phyloP scores from a whole-genome alignment of 495 filamentous ascomycete species.

The Chaetomium cochliodes region DNA sequence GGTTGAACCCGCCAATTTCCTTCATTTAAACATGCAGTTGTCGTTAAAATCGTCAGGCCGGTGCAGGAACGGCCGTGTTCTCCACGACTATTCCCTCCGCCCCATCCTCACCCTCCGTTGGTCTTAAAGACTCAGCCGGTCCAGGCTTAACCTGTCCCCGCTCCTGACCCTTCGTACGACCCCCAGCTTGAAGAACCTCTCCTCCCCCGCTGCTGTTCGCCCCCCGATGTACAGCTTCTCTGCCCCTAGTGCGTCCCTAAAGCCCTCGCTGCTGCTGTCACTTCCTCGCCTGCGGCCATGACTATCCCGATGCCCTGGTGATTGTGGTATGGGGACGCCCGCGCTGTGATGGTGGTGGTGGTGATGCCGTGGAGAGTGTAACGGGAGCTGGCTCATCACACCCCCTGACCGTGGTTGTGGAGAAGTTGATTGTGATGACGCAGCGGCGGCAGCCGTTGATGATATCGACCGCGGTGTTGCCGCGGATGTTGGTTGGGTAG shows the following conservation, averaged over 20 bases:
- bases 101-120: not conserved
- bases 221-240: slow-evolving; percentile 90
- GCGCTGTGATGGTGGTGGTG: slow-evolving; percentile 38
- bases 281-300: slow-evolving; percentile 64
- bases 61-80: not conserved
- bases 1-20: not conserved
- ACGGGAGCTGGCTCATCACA: slow-evolving; percentile 46
- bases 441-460: slow-evolving; percentile 25
- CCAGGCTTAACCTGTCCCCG: slow-evolving; percentile 55
- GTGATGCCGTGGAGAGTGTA: slow-evolving; percentile 44
- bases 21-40: not conserved
- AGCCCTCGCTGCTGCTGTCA: slow-evolving; percentile 74
- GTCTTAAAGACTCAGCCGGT: slow-evolving; percentile 56
- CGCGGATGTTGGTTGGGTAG: slow-evolving; percentile 35
- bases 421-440: slow-evolving; percentile 34
- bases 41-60: not conserved
- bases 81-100: not conserved
- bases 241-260: slow-evolving; percentile 69
- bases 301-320: not conserved
- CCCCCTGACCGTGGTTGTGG: slow-evolving; percentile 39
- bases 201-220: slow-evolving; percentile 78
- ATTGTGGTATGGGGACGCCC: slow-evolving; percentile 41
- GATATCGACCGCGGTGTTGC: slow-evolving; percentile 26
- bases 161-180: slow-evolving; percentile 56
- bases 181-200: slow-evolving; percentile 75